Base-by-base conservation (phyloP, 805 yeast genomes). In the Suhomyces faveliae region DNA sequence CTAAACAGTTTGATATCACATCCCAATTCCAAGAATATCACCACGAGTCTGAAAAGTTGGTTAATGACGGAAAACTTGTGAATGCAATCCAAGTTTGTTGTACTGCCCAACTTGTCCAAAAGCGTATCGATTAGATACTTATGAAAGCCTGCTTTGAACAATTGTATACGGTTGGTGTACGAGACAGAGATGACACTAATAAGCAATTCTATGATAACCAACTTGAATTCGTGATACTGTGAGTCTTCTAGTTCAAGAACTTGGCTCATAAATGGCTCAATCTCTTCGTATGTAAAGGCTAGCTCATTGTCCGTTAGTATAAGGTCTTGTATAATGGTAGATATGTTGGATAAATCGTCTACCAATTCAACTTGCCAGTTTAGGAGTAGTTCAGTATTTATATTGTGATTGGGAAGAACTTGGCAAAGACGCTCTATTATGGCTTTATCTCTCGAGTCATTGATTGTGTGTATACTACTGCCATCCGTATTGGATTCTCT, bases 291-390 rank as follows among this genome's bases (percentile, higher is more conserved):
- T 11, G 29, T n/a, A n/a, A 30, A 22, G 24, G 43, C 24, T 5
- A 7, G 3, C 5, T 42, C 46, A 15, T 27, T 23, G 12, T 5
- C 40, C 2, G 51, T 52, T 43, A 56, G 45, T 13, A 60, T 44
- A 1, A 69, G 51, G 23, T 61, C 61, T 17, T 60, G 62, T 12
- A 67, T 50, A 4, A 61, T 53, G 5, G 62, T 51, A 5, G 53
- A 35, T 33, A 70, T 57, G 11, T 48, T 45, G 8, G 53, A 47
- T 2, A 46, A 50, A 47, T 66, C 65, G 6, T 53, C 44, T 5
- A 60, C 44, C 30, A 70, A 52, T 29, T 71, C 76, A 4, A 64
- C 49, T 51, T 68, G 70, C 76, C 76, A 72, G 48, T 66, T 63
- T 35, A 43, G 35, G 7, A 72, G 56, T n/a, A 62, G 50, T 7